phyloP scores from a whole-genome alignment of 345 rosid genomes.

The Gossypium turneri region DNA sequence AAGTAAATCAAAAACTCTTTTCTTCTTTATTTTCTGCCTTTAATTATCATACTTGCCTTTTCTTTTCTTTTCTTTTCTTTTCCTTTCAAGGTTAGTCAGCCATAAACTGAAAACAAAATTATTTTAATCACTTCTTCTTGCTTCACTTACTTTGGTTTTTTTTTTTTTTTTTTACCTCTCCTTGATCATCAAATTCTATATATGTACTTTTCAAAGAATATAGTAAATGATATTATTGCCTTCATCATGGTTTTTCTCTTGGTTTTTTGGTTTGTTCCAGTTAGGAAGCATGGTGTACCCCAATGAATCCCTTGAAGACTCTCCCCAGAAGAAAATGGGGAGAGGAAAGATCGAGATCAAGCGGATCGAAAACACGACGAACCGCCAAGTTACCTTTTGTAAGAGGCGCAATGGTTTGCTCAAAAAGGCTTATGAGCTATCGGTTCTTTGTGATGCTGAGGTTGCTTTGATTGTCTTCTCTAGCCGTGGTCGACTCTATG shows the following conservation, averaged over 20 bases:
- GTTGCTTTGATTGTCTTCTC: slow-evolving; percentile 95
- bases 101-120: slow-evolving; percentile 33
- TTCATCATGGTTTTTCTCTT: neutral
- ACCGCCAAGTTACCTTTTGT: slow-evolving; percentile 97
- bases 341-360: slow-evolving; percentile 99
- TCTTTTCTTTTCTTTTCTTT: slow-evolving; percentile 23
- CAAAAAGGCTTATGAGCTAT: slow-evolving; percentile 91
- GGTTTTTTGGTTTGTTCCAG: neutral
- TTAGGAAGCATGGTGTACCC: slow-evolving; percentile 33
- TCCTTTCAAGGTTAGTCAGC: slow-evolving; percentile 40
- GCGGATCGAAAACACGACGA: slow-evolving; percentile 99
- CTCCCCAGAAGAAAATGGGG: slow-evolving; percentile 74
- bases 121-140: slow-evolving; percentile 22
- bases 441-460: slow-evolving; percentile 87
- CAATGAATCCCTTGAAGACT: slow-evolving; percentile 35
- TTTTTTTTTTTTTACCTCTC: slow-evolving; percentile 16
- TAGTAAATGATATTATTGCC: neutral
- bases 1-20: slow-evolving; percentile 7
- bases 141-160: slow-evolving; percentile 40
- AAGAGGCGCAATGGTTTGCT: slow-evolving; percentile 92
- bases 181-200: slow-evolving; percentile 11
- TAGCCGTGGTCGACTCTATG: slow-evolving; percentile 97
- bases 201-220: neutral
- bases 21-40: neutral
- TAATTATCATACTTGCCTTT: slow-evolving; percentile 4